A percentile compares a stretch with the other conserved stretches of the same genome.
Conservation (phyloP, 108 stramenopile genomes). For the Epipyxis sp. region DNA sequence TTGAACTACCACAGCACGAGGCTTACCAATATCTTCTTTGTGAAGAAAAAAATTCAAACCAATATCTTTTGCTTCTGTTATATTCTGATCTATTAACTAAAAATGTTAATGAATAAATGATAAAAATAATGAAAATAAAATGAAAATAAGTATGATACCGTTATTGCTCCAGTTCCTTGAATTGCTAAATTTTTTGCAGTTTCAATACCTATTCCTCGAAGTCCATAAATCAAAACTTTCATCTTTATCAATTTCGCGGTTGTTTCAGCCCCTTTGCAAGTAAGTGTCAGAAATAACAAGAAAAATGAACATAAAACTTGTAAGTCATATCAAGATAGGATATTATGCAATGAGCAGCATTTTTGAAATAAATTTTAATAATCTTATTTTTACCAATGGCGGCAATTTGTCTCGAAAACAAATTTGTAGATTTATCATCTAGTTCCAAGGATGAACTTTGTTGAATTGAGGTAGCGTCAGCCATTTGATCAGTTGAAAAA, state of each 20-base stretch:
- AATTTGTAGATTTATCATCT: conserved; percentile 13
- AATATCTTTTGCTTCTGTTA: conserved; percentile 42
- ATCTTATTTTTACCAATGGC: neutral
- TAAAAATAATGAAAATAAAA: conserved; percentile 13
- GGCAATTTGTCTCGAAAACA: conserved; percentile 34
- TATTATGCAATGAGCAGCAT: too few relatives aligned
- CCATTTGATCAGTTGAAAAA: neutral
- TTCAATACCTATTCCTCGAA: conserved; percentile 59
- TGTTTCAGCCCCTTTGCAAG: conserved; percentile 10
- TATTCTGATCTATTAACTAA: conserved; percentile 43
- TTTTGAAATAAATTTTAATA: too few relatives aligned
- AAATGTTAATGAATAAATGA: neutral
- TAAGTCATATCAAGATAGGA: too few relatives aligned
- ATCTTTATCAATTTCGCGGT: conserved; percentile 31
- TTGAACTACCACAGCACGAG: conserved; percentile 28
- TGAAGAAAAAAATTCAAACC: conserved; percentile 59
- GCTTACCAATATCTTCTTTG: conserved; percentile 57
- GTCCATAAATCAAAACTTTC: conserved; percentile 59
- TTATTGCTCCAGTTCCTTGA: neutral
- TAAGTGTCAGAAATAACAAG: conserved; percentile 14
- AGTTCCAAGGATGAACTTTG: neutral
- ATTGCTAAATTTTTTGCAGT: conserved; percentile 29
- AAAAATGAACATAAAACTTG: neutral
- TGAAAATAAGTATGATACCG: neutral
- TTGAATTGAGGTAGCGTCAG: neutral